Evolutionary conservation across 2,329 filamentous ascomycete species (phyloP), one percentile per base, ranked within the genome.

Genomic region (Botrytis aclada): DNA sequence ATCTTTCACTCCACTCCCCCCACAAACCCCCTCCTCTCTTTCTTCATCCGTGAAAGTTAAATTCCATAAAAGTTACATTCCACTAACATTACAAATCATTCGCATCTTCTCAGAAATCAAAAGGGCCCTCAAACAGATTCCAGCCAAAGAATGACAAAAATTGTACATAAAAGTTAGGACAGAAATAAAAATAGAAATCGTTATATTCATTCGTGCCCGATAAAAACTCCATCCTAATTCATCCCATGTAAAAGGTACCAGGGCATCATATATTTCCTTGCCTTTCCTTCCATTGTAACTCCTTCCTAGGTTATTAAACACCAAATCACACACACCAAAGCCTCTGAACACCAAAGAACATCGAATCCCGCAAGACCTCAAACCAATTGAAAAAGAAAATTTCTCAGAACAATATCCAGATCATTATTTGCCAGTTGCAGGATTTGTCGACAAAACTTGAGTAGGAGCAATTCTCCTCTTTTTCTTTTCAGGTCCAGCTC

Each of bases 391-490:
- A 56, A 32, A 56, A 18, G 8, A 32, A 41, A 22, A 8, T 4
- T 41, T 67, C 37, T 6, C 43, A 32, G 16, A 32, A 29, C 2
- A 14, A n/a, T 25, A 67, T 54, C 1, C 39, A 29, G 1, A 51
- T 51, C 34, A 71, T 12, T 43, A 34, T 9, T 65, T 71, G 7
- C 29, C 67, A n/a, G 3, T 14, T 6, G n/a, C 5, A 37, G 67
- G 6, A n/a, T 41, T 66, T 1, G 70, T 45, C 12, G 34, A 69
- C 12, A 43, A 70, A 34, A 72, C 43, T 41, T 51, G 71, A 1
- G 90, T 93, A 6, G 91, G 92, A 6, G 91, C 91, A 77, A 94
- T 89, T 77, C 91, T 86, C 82, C 89, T 91, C 83, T 93, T 94
- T 8, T 88, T 85, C 25, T 85, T 84, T 29, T 81, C 82, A 12